A percentile compares a stretch with the other conserved stretches of the same genome.
Evolutionary conservation across 305 asterid genomes (phyloP).

Genomic region (Fraxinus xanthoxyloides): DNA sequence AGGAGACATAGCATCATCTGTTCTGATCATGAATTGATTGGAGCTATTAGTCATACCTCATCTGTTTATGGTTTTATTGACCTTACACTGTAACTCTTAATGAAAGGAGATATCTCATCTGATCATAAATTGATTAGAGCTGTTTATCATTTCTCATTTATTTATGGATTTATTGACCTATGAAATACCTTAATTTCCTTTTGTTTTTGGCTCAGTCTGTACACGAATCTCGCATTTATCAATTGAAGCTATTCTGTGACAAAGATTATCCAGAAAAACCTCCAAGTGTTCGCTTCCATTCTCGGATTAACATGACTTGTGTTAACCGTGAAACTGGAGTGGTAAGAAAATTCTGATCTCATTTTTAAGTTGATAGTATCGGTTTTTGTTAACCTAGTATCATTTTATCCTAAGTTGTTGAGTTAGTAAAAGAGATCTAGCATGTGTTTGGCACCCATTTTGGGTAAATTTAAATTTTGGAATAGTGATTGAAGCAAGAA

Average conservation of each 20-base stretch:
- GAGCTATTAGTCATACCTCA: not conserved
- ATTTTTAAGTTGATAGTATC: not conserved
- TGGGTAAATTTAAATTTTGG: too few species aligned
- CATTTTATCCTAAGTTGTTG: not conserved
- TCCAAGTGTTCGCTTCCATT: constrained; percentile 82
- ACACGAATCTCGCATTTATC: constrained; percentile 89
- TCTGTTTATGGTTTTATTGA: not conserved
- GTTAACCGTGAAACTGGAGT: constrained; percentile 79
- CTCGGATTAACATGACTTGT: constrained; percentile 78
- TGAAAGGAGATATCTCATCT: not conserved
- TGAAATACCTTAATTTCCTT: not conserved
- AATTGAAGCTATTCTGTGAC: constrained; percentile 81
- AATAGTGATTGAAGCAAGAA: too few species aligned
- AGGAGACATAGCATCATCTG: not conserved
- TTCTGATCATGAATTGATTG: not conserved
- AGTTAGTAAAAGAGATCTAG: not conserved
- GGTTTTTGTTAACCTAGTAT: not conserved
- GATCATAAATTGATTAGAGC: not conserved
- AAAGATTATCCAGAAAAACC: constrained; percentile 96
- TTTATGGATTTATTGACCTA: not conserved
- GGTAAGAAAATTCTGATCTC: constrained; percentile 35
- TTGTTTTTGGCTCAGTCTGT: constrained; percentile 55
- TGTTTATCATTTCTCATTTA: not conserved
- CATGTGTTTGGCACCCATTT: not conserved
- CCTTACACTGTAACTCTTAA: not conserved